Percentiles rank a stretch among this genome's conserved stretches.
Conservation (phyloP, 2,329 filamentous ascomycete genomes). For the Colletotrichum sp. region DNA sequence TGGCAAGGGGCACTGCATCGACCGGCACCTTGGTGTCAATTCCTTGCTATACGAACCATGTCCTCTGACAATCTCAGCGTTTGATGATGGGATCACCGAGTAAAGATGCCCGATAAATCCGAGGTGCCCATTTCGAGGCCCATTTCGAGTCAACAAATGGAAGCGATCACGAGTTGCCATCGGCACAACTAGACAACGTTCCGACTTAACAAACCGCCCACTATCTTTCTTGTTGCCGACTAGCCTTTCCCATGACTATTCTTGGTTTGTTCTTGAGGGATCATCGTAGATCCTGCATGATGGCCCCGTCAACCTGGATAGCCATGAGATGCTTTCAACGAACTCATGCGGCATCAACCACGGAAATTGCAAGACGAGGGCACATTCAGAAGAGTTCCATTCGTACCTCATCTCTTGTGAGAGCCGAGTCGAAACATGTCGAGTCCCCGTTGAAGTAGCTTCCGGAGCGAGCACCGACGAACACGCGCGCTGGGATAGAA, state of each 20-base stretch:
- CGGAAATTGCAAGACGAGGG: background rate
- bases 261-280: background rate
- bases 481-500: background rate
- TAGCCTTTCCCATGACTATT: conserved; percentile 4
- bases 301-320: background rate
- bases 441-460: background rate
- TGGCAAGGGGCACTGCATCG: background rate
- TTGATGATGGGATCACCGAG: background rate
- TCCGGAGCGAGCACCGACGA: background rate
- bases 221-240: background rate
- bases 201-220: background rate
- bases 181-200: background rate
- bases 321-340: background rate
- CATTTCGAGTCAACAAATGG: background rate
- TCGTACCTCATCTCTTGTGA: background rate
- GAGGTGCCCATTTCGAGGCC: background rate
- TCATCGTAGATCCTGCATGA: conserved; percentile 8
- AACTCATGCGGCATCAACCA: background rate
- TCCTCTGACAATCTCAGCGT: background rate
- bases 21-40: background rate
- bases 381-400: background rate
- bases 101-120: background rate
- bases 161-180: background rate
- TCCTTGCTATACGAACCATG: background rate
- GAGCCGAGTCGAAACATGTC: background rate